Evolutionary conservation across 108 stramenopile genomes (phyloP).

Genomic region (Skeletonema marinoi): DNA sequence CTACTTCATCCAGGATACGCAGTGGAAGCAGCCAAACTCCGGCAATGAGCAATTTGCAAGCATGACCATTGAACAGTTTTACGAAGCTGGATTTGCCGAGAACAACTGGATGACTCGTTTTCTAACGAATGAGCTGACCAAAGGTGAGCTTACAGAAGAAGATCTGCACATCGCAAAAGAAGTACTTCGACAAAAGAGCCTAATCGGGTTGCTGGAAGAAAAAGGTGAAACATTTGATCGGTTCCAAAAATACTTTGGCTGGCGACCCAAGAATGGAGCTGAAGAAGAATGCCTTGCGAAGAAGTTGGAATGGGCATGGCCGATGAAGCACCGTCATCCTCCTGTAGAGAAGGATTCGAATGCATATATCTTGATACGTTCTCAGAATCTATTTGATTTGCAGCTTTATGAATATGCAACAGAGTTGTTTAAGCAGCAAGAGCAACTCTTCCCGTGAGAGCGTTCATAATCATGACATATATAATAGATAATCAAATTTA

Average conservation of each 20-base stretch:
- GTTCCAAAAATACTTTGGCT: constrained; percentile 43
- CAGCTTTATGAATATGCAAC: constrained; percentile 56
- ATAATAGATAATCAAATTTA: no score
- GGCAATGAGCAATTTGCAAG: constrained; percentile 31
- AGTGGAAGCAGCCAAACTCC: constrained; percentile 26
- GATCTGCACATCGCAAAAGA: constrained; percentile 55
- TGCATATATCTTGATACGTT: constrained; percentile 43
- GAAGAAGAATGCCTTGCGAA: constrained; percentile 46
- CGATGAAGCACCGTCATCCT: constrained; percentile 50
- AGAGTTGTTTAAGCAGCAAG: constrained; percentile 36
- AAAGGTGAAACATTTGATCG: constrained; percentile 30
- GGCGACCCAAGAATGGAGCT: constrained; percentile 31
- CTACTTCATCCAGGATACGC: constrained; percentile 55
- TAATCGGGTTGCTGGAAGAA: constrained; percentile 50
- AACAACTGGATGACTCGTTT: constrained; percentile 59
- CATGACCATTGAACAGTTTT: constrained; percentile 29
- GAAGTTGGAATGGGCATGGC: constrained; percentile 52
- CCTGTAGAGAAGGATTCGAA: constrained; percentile 31
- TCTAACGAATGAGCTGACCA: constrained; percentile 42
- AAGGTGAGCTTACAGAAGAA: constrained; percentile 50
- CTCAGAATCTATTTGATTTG: constrained; percentile 60
- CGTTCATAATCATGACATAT: not conserved
- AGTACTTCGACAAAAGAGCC: constrained; percentile 51
- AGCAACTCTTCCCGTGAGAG: not conserved
- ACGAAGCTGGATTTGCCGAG: constrained; percentile 24